phyloP scores from a whole-genome alignment of 257 asterid species.

The Penstemon davidsonii region DNA sequence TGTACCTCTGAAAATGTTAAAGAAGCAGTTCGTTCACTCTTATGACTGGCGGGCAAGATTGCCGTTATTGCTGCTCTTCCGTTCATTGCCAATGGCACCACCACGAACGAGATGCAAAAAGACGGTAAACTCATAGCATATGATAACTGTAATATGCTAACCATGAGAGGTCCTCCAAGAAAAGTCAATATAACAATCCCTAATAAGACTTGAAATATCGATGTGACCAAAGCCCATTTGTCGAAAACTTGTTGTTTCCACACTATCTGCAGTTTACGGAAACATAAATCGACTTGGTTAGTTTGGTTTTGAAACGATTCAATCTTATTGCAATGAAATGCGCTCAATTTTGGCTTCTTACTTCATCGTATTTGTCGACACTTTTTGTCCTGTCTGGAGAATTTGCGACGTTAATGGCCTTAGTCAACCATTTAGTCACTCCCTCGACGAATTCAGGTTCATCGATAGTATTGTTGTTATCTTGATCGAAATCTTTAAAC shows the following conservation, averaged over 20 bases:
- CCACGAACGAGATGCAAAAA: constrained; percentile 57
- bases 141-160: constrained; percentile 43
- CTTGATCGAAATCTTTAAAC: constrained; percentile 43
- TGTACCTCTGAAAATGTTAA: constrained; percentile 75
- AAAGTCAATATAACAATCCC: constrained; percentile 51
- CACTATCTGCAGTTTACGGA: constrained; percentile 34
- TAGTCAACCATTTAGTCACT: constrained; percentile 39
- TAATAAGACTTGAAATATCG: constrained; percentile 40
- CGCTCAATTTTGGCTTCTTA: neutral
- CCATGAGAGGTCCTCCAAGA: constrained; percentile 54
- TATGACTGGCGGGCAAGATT: constrained; percentile 52
- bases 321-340: neutral
- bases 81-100: constrained; percentile 56
- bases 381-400: constrained; percentile 29
- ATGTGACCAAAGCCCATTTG: constrained; percentile 31
- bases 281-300: neutral
- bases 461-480: constrained; percentile 35
- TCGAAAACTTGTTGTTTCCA: constrained; percentile 31
- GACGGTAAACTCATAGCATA: constrained; percentile 44
- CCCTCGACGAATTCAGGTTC: constrained; percentile 43
- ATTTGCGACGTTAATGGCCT: constrained; percentile 38
- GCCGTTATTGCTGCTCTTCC: constrained; percentile 49
- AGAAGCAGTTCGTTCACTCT: constrained; percentile 51
- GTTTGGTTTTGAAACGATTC: neutral
- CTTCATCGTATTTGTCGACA: constrained; percentile 41